Base-by-base conservation (phyloP, 2,329 filamentous ascomycete species). In the Pseudocercospora musae region DNA sequence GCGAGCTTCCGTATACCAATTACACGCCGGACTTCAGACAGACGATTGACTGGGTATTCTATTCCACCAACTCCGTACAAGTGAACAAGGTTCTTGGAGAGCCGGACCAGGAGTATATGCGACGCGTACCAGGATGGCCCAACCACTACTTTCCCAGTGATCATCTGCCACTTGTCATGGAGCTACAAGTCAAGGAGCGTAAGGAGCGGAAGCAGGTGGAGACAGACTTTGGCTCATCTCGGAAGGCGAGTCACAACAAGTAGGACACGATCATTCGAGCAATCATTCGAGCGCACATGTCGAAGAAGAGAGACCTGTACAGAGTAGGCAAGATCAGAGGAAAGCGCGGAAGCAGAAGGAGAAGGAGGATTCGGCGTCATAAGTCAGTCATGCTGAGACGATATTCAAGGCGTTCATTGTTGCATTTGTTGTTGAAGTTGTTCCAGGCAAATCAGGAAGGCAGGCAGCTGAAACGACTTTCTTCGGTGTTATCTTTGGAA, bases 41-140 rank as follows among this genome's bases (percentile, higher is more conserved):
- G 65, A 91, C 96, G 61, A 90, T 99, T 69, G 95, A 99, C 76
- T 97, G 98, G 77, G 92, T 99, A 72, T 98, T 93, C 92, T 99
- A 96, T 78, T 93, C 92, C 60, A 94, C 92, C 62, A 96, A 95
- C 76, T 87, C 89, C 21, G 82, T 97, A 49, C 90, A 95, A 73
- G 90, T 96, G 23, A 88, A 91, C 18, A 89, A 89, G 58, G 78
- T 97, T 58, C 87, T 97, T 3, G 93, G 93, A 29, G 90, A 94
- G 48, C 91, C 96, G 2, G 93, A 97, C 75, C 85, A 88, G 66
- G 86, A 91, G 27, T 95, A 96, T 75, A 86, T 96, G 62, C 89
- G 91, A 76, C 86, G 89, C 57, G 91, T 97, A 25, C 92, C 93
- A 3, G 92, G 92, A 0, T 96, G 96, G 78, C 93, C 93, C 20